phyloP scores from a whole-genome alignment of 192 early-diverging fungal genomes.

The Bifiguratus adelaidae region DNA sequence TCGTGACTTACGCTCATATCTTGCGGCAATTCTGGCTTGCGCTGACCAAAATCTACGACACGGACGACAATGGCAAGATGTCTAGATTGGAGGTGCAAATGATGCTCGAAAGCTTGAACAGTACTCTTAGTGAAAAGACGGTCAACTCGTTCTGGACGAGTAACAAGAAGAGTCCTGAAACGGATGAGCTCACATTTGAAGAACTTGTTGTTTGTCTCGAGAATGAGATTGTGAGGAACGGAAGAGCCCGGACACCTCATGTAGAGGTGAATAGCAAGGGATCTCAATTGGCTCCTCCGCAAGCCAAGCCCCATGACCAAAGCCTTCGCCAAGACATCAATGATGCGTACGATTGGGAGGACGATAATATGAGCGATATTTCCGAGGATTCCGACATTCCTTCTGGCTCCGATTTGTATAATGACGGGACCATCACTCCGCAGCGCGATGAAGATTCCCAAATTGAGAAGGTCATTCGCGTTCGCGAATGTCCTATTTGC shows the following conservation, averaged over 20 bases:
- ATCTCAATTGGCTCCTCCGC: background rate
- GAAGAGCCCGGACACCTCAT: slow-evolving; percentile 8
- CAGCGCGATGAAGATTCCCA: no score
- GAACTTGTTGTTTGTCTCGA: slow-evolving; percentile 54
- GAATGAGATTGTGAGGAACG: slow-evolving; percentile 7
- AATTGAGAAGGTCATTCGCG: slow-evolving; percentile 47
- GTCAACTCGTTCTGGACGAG: slow-evolving; percentile 45
- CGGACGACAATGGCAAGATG: slow-evolving; percentile 46
- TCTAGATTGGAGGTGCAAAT: slow-evolving; percentile 49
- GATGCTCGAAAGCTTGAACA: slow-evolving; percentile 61
- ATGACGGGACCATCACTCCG: no score
- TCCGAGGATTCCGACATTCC: slow-evolving; percentile 3
- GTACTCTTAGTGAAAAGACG: slow-evolving; percentile 50
- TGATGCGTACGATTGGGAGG: no score
- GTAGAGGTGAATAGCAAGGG: background rate
- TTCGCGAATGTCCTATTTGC: slow-evolving; percentile 68
- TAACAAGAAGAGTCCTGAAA: slow-evolving; percentile 28
- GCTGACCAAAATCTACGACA: slow-evolving; percentile 48
- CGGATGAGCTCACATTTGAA: slow-evolving; percentile 55
- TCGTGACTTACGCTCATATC: slow-evolving; percentile 54
- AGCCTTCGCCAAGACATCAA: slow-evolving; percentile 5
- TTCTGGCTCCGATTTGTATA: background rate
- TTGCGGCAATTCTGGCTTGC: slow-evolving; percentile 63
- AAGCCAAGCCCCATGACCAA: no score
- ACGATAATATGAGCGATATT: background rate